phyloP scores from a whole-genome alignment of 179 eudicot species.

The Gypsophila paniculata region DNA sequence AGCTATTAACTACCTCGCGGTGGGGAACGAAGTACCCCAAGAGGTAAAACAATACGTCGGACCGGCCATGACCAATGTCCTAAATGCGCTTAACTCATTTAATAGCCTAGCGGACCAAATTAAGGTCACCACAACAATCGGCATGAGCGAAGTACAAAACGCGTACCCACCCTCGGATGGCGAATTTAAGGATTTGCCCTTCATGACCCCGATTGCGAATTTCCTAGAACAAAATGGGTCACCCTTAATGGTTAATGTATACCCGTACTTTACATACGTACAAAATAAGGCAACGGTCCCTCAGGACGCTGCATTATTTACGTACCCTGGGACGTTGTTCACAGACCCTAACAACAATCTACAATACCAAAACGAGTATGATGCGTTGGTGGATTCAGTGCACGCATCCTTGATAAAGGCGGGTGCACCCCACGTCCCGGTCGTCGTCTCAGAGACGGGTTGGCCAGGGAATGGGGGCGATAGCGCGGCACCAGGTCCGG shows the following conservation, averaged over 20 bases:
- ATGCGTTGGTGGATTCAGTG: slow-evolving; percentile 40
- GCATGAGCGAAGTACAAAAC: slow-evolving; percentile 6
- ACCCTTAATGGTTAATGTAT: slow-evolving; percentile 19
- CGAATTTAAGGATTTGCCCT: slow-evolving; percentile 1
- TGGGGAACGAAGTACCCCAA: slow-evolving; percentile 53
- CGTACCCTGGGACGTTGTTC: background rate
- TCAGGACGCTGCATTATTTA: background rate
- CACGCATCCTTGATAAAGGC: slow-evolving; percentile 34
- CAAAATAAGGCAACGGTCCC: background rate
- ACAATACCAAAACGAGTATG: slow-evolving; percentile 41
- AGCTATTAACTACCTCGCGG: slow-evolving; percentile 39
- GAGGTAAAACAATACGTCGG: slow-evolving; percentile 27
- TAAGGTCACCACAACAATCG: slow-evolving; percentile 33
- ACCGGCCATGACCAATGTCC: slow-evolving; percentile 46
- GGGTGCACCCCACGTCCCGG: slow-evolving; percentile 22
- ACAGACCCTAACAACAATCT: slow-evolving; percentile 13
- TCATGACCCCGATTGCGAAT: background rate
- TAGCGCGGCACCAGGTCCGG: slow-evolving; percentile 16
- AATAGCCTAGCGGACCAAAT: slow-evolving; percentile 30
- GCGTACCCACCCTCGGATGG: background rate
- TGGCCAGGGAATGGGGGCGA: background rate
- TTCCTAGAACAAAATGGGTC: background rate
- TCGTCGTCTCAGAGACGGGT: background rate
- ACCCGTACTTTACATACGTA: slow-evolving; percentile 25
- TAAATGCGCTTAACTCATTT: slow-evolving; percentile 25